Evolutionary conservation across 2,329 filamentous ascomycete species (phyloP), one percentile per base, ranked within the genome.

Genomic region (Microthyrium microscopicum): DNA sequence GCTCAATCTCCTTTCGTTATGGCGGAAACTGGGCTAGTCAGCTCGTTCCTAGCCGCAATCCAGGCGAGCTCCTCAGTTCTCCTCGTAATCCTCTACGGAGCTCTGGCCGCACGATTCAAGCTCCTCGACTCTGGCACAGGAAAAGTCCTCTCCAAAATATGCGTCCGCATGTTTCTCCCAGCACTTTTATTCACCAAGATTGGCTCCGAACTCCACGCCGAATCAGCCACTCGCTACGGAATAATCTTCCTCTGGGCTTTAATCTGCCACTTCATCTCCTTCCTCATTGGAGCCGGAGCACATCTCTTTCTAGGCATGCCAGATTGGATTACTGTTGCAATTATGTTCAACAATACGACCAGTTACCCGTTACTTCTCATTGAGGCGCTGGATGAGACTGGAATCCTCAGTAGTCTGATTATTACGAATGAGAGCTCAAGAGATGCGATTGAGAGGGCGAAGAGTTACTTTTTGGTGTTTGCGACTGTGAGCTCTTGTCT

Each of bases 301-400:
- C 61, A 59, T 3, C 54, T 52, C 17, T 35, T 59, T 12, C 60
- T 70, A 40, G 58, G 57, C 16, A 53, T 69, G 4, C 67, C 66
- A 2, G 47, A 52, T 13, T 70, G 66, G 66, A 58, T 63, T 2
- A 62, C 64, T 3, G 64, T 63, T 3, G 62, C 66, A 1, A 56
- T 68, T 24, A 55, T 60, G 25, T 70, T 70, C 52, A 70, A 71
- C 47, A 70, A 70, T 44, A 70, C 66, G 0, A 69, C 64, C 0
- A 62, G 60, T 11, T 54, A 68, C 2, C 64, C 64, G 1, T 52
- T 70, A 8, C 50, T 69, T 4, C 53, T 70, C 1, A 53, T 68
- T 3, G 57, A 66, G 46, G 62, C 65, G 3, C 52, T 72, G 19
- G 55, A 62, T 26, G 54, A 61, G 7, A 72, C 73, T 0, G 70